A percentile compares a stretch with the other conserved stretches of the same genome.
phyloP scores from a whole-genome alignment of 2,329 filamentous ascomycete species.

The Dactylellina sp. region DNA sequence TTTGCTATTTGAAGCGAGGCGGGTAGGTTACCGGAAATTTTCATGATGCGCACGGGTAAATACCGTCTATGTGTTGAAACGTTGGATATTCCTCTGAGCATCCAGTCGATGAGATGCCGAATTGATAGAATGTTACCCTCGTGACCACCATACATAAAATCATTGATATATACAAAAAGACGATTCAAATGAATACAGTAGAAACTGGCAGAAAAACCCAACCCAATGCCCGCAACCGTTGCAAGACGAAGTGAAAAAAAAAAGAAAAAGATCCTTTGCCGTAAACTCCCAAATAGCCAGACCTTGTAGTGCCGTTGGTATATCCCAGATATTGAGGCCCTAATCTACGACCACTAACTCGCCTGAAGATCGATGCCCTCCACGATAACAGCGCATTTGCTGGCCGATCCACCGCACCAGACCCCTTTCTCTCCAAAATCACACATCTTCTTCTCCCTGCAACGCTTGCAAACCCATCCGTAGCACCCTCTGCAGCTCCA shows the following conservation, averaged over 20 bases:
- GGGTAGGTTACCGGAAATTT: too few species aligned
- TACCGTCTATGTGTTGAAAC: too few species aligned
- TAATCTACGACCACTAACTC: background rate
- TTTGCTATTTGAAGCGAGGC: too few species aligned
- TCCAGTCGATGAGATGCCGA: too few species aligned
- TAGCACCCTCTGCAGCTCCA: slow-evolving; percentile 45
- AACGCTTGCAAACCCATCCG: slow-evolving; percentile 49
- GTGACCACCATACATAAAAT: too few species aligned
- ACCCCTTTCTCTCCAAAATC: slow-evolving; percentile 16
- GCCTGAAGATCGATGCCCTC: slow-evolving; percentile 9
- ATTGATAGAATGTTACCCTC: too few species aligned
- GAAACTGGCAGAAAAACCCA: too few species aligned
- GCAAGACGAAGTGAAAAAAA: background rate
- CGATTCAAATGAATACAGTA: too few species aligned
- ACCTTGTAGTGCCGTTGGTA: background rate
- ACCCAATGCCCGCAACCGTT: too few species aligned
- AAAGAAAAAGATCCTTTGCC: background rate
- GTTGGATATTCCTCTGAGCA: too few species aligned
- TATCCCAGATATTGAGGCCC: background rate
- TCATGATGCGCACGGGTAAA: too few species aligned
- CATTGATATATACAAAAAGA: too few species aligned
- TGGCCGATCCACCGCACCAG: slow-evolving; percentile 29
- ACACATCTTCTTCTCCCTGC: slow-evolving; percentile 13
- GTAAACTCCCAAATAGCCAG: background rate
- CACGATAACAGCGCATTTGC: slow-evolving; percentile 25